Conservation (phyloP, 164 flowering plant genomes). For the Saururus chinensis region DNA sequence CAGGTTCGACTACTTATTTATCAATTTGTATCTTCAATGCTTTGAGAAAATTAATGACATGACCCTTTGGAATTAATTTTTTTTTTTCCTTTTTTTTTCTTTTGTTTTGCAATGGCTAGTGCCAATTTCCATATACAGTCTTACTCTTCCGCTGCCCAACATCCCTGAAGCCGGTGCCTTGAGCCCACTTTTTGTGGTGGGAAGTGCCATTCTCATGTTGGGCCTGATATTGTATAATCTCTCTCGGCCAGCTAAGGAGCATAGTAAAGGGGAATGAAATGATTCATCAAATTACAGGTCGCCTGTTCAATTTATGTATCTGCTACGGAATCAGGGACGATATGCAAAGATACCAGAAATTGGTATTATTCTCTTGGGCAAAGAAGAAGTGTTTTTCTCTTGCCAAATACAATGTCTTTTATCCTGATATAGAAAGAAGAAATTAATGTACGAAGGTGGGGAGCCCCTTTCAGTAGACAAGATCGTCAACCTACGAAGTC, state of each 20-base stretch:
- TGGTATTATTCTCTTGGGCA: too few relatives aligned
- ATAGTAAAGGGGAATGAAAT: constrained; percentile 10
- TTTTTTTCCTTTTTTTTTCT: background rate
- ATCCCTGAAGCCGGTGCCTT: constrained; percentile 38
- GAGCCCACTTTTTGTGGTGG: background rate
- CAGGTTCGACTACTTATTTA: constrained; percentile 33
- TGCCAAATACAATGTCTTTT: too few relatives aligned
- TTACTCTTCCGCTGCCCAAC: constrained; percentile 70
- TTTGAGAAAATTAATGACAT: background rate
- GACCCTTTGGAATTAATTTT: background rate
- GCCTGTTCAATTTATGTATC: too few relatives aligned
- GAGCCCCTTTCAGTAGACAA: too few relatives aligned
- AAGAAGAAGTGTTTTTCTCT: too few relatives aligned
- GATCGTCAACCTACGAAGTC: too few relatives aligned
- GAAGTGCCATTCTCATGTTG: background rate
- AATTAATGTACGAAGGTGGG: too few relatives aligned
- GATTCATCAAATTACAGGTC: background rate
- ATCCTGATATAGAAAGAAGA: too few relatives aligned
- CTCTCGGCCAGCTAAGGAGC: background rate
- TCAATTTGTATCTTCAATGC: background rate
- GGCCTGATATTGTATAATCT: background rate
- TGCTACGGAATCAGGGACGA: too few relatives aligned
- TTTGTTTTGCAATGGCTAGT: constrained; percentile 33
- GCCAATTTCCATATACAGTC: constrained; percentile 61
- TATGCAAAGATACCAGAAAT: too few relatives aligned